Percentiles rank a stretch among this genome's conserved stretches.
Conservation (phyloP, 352 stramenopile species). For the Elongisporangium prolatum region DNA sequence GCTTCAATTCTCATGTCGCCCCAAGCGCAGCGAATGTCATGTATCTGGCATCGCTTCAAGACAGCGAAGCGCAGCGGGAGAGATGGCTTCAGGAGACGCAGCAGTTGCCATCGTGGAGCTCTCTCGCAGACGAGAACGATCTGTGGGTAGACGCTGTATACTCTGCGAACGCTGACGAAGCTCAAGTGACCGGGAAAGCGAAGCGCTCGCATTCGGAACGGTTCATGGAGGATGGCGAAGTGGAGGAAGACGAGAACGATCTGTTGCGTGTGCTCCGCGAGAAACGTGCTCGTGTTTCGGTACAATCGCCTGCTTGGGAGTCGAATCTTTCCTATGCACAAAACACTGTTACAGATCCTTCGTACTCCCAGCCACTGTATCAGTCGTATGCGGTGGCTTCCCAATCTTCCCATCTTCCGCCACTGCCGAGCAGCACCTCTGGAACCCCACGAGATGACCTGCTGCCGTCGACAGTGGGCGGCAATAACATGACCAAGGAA, state of each 20-base stretch:
- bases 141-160: conserved; percentile 25
- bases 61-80: conserved; percentile 21
- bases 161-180: background rate
- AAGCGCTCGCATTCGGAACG: no score
- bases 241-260: no score
- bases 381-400: conserved; percentile 7
- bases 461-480: conserved; percentile 17
- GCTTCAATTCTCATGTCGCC: conserved; percentile 39
- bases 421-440: conserved; percentile 1
- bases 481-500: conserved; percentile 69
- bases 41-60: conserved; percentile 69
- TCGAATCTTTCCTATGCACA: conserved; percentile 1
- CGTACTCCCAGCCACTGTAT: conserved; percentile 5
- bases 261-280: background rate
- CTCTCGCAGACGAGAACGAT: conserved; percentile 16
- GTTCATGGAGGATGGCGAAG: no score
- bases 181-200: background rate
- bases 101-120: conserved; percentile 31
- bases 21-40: conserved; percentile 60
- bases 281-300: background rate
- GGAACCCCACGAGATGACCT: background rate
- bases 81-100: conserved; percentile 64
- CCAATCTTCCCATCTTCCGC: conserved; percentile 7
- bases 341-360: background rate
- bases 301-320: background rate